These are phyloP conservation scores for Cladosporium sp. DNA, from an alignment of 2,329 filamentous ascomycete species.

Conservation along the genomic window DNA sequence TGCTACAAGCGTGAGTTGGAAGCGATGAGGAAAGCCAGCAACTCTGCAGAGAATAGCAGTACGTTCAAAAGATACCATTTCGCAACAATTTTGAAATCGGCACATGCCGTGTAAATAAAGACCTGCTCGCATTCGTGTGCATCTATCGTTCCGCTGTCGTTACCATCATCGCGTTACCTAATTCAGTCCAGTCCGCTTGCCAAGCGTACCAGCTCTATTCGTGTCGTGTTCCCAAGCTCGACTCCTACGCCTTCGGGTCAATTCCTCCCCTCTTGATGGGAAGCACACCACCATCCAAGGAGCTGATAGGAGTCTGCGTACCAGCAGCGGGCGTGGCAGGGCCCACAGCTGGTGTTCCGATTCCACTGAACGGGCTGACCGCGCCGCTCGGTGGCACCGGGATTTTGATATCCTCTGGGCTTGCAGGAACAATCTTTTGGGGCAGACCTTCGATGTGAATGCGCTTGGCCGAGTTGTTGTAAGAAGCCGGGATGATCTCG, in stretches of 20 bases:
- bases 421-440: slow-evolving; percentile 65
- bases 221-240: slow-evolving; percentile 19
- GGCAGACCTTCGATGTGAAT: slow-evolving; percentile 75
- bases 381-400: slow-evolving; percentile 61
- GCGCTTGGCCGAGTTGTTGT: slow-evolving; percentile 91
- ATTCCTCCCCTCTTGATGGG: not conserved
- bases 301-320: slow-evolving; percentile 16
- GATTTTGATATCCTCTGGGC: slow-evolving; percentile 76
- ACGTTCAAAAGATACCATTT: too few relatives aligned
- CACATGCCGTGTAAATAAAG: too few relatives aligned
- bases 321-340: slow-evolving; percentile 2
- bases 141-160: not conserved
- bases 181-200: too few relatives aligned
- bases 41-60: too few relatives aligned
- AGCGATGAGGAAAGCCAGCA: too few relatives aligned
- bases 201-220: not conserved
- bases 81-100: too few relatives aligned
- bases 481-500: slow-evolving; percentile 95
- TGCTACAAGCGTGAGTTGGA: too few relatives aligned
- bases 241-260: slow-evolving; percentile 8
- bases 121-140: too few relatives aligned
- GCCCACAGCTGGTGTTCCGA: slow-evolving; percentile 31
- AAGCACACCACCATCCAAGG: slow-evolving; percentile 1
- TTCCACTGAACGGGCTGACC: slow-evolving; percentile 42
- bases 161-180: not conserved